phyloP scores from a whole-genome alignment of 2,329 filamentous ascomycete genomes.

The Dendrostoma leiphaemia region DNA sequence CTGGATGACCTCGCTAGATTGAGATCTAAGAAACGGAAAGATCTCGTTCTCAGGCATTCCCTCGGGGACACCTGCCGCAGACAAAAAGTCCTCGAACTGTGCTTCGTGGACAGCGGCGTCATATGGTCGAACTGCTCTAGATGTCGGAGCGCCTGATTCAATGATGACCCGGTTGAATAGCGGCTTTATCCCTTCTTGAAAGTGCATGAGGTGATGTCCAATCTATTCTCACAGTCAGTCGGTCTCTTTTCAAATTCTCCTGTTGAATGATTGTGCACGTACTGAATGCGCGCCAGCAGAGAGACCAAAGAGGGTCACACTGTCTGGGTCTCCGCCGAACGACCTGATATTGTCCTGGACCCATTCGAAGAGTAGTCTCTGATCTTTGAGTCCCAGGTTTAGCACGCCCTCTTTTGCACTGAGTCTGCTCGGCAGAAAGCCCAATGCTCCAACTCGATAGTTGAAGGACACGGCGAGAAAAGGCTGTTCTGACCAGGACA shows the following conservation, averaged over 20 bases:
- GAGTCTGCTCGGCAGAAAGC: constrained; percentile 55
- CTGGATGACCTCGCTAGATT: constrained; percentile 29
- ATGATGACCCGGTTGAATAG: constrained; percentile 36
- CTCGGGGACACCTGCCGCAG: constrained; percentile 43
- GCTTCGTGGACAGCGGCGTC: constrained; percentile 48
- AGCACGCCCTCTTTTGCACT: constrained; percentile 50
- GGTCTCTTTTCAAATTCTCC: not conserved
- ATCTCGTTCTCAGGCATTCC: constrained; percentile 41
- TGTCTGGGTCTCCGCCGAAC: constrained; percentile 50
- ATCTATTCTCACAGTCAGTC: constrained; percentile 35
- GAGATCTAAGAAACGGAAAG: constrained; percentile 41
- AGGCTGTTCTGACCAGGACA: constrained; percentile 42
- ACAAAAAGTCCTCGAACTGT: constrained; percentile 45
- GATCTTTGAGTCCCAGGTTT: constrained; percentile 57
- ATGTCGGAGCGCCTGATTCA: constrained; percentile 38
- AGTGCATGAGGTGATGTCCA: constrained; percentile 51
- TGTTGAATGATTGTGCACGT: constrained; percentile 13
- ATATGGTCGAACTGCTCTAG: constrained; percentile 36
- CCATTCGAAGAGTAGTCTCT: constrained; percentile 50
- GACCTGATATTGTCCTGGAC: constrained; percentile 50
- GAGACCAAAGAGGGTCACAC: constrained; percentile 48
- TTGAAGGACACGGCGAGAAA: constrained; percentile 48
- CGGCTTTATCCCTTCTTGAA: constrained; percentile 33
- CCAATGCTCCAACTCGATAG: constrained; percentile 56
- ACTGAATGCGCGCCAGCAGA: constrained; percentile 53